phyloP scores from a whole-genome alignment of 331 rosid genomes.

The Rhamnella rubrinervis region DNA sequence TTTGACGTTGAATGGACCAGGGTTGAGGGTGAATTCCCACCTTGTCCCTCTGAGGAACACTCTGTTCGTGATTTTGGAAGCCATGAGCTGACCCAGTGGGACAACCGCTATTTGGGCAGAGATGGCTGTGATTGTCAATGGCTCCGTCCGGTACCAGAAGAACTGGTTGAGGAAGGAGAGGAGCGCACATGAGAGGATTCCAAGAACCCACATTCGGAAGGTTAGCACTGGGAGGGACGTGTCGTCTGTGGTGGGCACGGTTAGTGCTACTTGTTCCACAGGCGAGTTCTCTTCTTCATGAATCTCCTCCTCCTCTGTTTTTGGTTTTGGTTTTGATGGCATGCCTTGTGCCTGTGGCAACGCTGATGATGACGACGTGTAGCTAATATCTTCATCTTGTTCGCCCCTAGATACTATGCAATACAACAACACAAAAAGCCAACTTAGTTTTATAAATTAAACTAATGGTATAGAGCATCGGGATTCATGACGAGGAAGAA shows the following conservation, averaged over 20 bases:
- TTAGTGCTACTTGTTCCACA: slow-evolving; percentile 66
- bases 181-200: slow-evolving; percentile 60
- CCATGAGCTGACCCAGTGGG: slow-evolving; percentile 90
- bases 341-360: neutral
- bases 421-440: too few species aligned
- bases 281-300: slow-evolving; percentile 55
- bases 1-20: slow-evolving; percentile 90
- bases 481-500: too few species aligned
- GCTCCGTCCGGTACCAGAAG: slow-evolving; percentile 81
- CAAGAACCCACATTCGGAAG: slow-evolving; percentile 86
- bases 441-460: too few species aligned
- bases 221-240: slow-evolving; percentile 60
- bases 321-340: neutral
- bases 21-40: slow-evolving; percentile 63
- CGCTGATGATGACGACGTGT: neutral
- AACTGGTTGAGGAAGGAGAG: slow-evolving; percentile 88
- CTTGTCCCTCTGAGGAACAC: slow-evolving; percentile 48
- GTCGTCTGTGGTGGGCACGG: slow-evolving; percentile 69
- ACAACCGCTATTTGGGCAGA: slow-evolving; percentile 90
- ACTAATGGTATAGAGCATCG: too few species aligned
- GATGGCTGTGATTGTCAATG: slow-evolving; percentile 70
- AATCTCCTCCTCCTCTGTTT: slow-evolving; percentile 3
- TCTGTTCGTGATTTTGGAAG: slow-evolving; percentile 45
- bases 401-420: too few species aligned
- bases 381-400: neutral